phyloP scores from a whole-genome alignment of 1,284 basidiomycete genomes.

The Dichomitus squalens region DNA sequence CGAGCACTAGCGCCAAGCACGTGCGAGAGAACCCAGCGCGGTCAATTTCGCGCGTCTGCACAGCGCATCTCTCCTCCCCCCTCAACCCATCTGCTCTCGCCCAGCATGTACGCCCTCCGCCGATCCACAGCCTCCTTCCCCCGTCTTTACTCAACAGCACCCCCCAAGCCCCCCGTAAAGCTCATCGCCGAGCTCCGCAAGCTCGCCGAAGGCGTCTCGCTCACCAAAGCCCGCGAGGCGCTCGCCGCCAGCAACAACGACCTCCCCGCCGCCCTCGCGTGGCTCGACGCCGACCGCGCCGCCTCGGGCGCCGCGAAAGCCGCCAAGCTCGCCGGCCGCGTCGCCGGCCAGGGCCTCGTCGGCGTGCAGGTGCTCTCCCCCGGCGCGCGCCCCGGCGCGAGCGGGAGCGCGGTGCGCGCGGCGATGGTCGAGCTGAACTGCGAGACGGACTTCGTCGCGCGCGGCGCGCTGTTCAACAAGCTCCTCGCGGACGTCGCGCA shows the following conservation, averaged over 20 bases:
- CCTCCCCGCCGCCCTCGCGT: conserved; percentile 73
- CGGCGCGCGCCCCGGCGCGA: conserved; percentile 41
- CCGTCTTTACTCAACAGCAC: conserved; percentile 42
- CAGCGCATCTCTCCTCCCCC: not conserved
- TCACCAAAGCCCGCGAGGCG: conserved; percentile 89
- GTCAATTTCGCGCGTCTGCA: not conserved
- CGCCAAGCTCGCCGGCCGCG: conserved; percentile 78
- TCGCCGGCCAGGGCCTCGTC: conserved; percentile 80
- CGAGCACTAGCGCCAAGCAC: no score
- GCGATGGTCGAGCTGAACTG: conserved; percentile 94
- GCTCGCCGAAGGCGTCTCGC: conserved; percentile 71
- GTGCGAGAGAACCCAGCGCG: no score
- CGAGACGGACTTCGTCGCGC: conserved; percentile 95
- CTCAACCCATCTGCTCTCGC: not conserved
- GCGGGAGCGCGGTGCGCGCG: conserved; percentile 61
- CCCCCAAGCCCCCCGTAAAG: conserved; percentile 57
- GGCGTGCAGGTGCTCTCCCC: conserved; percentile 73
- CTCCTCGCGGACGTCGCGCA: conserved; percentile 85
- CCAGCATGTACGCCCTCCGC: conserved; percentile 24
- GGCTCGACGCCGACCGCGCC: conserved; percentile 78
- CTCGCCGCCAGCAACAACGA: conserved; percentile 78
- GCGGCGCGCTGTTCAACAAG: conserved; percentile 82
- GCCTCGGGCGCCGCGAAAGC: conserved; percentile 78
- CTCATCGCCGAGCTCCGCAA: conserved; percentile 89
- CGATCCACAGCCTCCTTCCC: conserved; percentile 14